These are phyloP conservation scores for Filobasidium wieringae DNA, from an alignment of 768 basidiomycete genomes.

Conservation along the genomic window DNA sequence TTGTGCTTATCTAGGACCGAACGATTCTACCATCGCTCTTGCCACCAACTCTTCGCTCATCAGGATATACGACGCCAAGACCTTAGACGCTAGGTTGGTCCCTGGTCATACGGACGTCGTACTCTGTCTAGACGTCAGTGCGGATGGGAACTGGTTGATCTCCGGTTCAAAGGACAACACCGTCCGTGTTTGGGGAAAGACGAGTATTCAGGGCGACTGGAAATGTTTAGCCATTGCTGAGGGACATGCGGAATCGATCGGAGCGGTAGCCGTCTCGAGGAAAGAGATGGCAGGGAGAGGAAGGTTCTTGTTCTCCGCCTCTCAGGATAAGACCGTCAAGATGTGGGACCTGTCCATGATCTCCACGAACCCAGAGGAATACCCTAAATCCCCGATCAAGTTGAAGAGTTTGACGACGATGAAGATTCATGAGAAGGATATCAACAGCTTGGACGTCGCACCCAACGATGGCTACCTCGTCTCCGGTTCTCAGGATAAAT, in stretches of 20 bases:
- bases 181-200: constrained; percentile 69
- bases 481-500: constrained; percentile 91
- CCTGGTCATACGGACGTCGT: constrained; percentile 87
- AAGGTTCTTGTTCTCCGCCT: constrained; percentile 82
- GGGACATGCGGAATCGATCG: constrained; percentile 88
- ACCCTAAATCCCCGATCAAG: constrained; percentile 31
- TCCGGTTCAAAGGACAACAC: constrained; percentile 88
- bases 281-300: constrained; percentile 33
- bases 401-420: constrained; percentile 71
- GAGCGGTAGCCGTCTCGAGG: constrained; percentile 74
- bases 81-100: constrained; percentile 71
- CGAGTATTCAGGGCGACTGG: constrained; percentile 43
- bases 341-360: constrained; percentile 74
- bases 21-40: constrained; percentile 69
- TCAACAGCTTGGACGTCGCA: constrained; percentile 86
- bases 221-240: constrained; percentile 74
- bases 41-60: constrained; percentile 97
- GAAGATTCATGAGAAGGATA: constrained; percentile 95
- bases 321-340: constrained; percentile 94
- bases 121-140: constrained; percentile 61
- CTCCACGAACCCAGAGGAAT: constrained; percentile 16
- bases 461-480: constrained; percentile 79
- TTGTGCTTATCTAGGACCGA: constrained; percentile 55
- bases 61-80: constrained; percentile 66
- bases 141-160: constrained; percentile 60